Base-by-base conservation (phyloP, 169 alveolate genomes). In the Plasmodium gonderi region DNA sequence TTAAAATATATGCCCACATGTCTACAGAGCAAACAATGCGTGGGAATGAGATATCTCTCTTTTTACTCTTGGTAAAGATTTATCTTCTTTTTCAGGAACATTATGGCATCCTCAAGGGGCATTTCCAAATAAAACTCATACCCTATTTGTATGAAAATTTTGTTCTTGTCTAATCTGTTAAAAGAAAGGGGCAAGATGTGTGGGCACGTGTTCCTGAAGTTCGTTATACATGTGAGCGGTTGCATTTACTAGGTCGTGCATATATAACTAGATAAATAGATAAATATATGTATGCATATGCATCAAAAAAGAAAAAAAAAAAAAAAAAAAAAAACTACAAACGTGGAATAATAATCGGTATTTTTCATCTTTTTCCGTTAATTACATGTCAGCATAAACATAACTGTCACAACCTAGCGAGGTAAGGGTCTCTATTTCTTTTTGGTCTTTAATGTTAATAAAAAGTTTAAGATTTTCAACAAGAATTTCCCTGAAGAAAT, bases 41-140 rank as follows among this genome's bases (percentile, higher is more conserved):
- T 36, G 29, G 17, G 40, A n/a, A 36, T 42, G 1, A 8, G 0
- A 0, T n/a, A 64, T 76, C 51, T 74, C 33, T 36, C 3, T 60
- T 40, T 87, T 54, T 78, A 95, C 96, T 83, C 79, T 38, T 92
- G 80, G 47, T 92, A 54, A 44, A 95, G 82, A 65, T 92, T 44
- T 40, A 92, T 72, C 79, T 92, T 75, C 87, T 91, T 92, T 45
- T 69, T 60, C 23, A 79, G 36, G 72, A 91, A 95, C 23, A 33
- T 60, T 44, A 78, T 87, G n/a, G 96, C 96, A 54, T 92, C 96
- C 38, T 92, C 94, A 29, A 69, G 92, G n/a, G 91, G 69, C 96
- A 95, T 95, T 44, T 78, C 96, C 44, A 95, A 40, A 74, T 95
- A 90, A 75, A 95, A 92, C 74, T 95, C 96, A 51, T 95, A 92